Percentiles rank a stretch among this genome's conserved stretches.
phyloP scores from a whole-genome alignment of 768 basidiomycete genomes.

The Kwoniella europaea region DNA sequence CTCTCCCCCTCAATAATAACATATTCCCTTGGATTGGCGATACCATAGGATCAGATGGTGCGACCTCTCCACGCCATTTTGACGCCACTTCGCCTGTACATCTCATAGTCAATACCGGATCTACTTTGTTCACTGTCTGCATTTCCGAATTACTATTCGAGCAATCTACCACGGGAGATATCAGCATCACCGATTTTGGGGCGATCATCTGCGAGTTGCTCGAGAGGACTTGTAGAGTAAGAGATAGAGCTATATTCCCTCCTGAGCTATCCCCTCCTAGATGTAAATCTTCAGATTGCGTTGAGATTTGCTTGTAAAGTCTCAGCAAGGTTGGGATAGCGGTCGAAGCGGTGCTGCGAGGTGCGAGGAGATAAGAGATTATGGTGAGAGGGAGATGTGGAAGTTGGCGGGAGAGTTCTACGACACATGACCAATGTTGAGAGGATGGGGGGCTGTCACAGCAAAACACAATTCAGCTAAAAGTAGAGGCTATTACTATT shows the following conservation, averaged over 20 bases:
- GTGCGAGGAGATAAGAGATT: constrained; percentile 7
- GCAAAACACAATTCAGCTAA: too few relatives aligned
- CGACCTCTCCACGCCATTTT: constrained; percentile 5
- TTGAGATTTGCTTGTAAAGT: background rate
- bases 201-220: background rate
- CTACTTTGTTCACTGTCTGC: background rate
- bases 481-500: too few relatives aligned
- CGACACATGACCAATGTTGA: constrained; percentile 13
- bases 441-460: background rate
- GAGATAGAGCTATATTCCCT: background rate
- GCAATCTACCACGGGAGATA: constrained; percentile 10
- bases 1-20: background rate
- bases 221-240: background rate
- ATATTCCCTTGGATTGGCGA: background rate
- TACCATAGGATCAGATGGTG: constrained; percentile 1
- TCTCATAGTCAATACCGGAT: background rate
- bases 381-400: background rate
- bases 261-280: constrained; percentile 9
- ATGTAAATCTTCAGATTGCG: background rate
- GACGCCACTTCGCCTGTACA: constrained; percentile 9
- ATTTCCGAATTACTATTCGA: constrained; percentile 8
- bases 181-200: background rate
- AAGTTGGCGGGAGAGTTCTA: background rate
- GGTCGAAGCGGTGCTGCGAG: background rate
- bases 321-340: background rate